These are phyloP conservation scores for Styphnolobium japonicum DNA, from an alignment of 306 rosid species.

Conservation along the genomic window DNA sequence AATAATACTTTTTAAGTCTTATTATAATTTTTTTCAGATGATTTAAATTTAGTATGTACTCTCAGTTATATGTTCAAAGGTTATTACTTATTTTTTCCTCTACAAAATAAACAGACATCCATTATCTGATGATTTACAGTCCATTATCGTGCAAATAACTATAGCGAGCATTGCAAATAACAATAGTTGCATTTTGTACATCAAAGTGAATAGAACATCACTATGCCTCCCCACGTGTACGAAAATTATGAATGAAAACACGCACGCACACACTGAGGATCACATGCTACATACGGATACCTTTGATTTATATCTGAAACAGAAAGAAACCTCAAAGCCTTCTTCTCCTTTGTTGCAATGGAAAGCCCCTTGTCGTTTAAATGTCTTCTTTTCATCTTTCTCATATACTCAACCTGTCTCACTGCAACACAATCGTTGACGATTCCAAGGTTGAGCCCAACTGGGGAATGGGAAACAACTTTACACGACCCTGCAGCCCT, in stretches of 20 bases:
- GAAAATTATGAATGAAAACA: neutral
- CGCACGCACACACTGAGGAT: neutral
- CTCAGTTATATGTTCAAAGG: no score
- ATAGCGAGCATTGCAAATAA: neutral
- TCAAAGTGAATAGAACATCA: neutral
- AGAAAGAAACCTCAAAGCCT: neutral
- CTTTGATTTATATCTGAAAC: neutral
- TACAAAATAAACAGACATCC: no score
- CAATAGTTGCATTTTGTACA: neutral
- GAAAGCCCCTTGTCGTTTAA: neutral
- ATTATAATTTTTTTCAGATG: no score
- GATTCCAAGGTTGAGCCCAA: slow-evolving; percentile 56
- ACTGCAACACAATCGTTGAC: slow-evolving; percentile 13
- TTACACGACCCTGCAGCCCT: slow-evolving; percentile 1
- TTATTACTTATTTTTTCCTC: no score
- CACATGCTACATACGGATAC: neutral
- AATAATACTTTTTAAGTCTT: no score
- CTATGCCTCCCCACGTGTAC: neutral
- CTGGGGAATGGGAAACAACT: slow-evolving; percentile 29
- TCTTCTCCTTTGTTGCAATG: slow-evolving; percentile 7
- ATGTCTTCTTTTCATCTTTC: slow-evolving; percentile 26
- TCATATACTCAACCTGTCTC: slow-evolving; percentile 24
- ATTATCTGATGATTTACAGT: neutral
- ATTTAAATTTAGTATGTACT: no score
- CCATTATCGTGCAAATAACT: neutral